Evolutionary conservation across 805 yeast genomes (phyloP), one percentile per base, ranked within the genome.

Genomic region (Metschnikowia rubicola): DNA sequence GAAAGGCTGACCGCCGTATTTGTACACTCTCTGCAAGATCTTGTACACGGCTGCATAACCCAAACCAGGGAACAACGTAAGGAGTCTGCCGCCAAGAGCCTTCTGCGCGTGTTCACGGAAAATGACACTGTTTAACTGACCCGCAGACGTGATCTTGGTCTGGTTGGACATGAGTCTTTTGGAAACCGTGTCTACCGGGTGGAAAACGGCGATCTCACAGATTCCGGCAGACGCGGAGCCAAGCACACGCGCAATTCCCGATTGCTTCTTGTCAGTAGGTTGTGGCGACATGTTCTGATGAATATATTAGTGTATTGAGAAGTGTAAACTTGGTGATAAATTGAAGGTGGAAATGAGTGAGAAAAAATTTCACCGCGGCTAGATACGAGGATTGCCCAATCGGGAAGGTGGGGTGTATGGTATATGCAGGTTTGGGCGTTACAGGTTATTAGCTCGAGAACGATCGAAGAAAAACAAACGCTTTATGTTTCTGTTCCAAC

Each of bases 171-270:
- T 87, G 66, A 87, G 78, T 76, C 99, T 86, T 76, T 94, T 94
- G 56, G 99, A 90, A 63, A 90, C 86, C 43, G 99, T 94, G 72
- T 94, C 99, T 33, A 94, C 96, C 17, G 99, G 99, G 71, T 94
- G 99, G 82, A 94, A 94, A 35, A 94, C 95, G 47, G 86, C 96
- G 58, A 94, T 86, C 72, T 94, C 99, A 62, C 95, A 81, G 65
- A 94, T 88, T 60, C 99, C 99, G 36, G 99, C 99, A 17, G 96
- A 79, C 13, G 98, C 99, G n/a, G 98, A 92, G 39, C 99, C 99
- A 39, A 94, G 76, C 37, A 92, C 84, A 69, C 98, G 83, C 60
- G 99, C 96, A 39, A 75, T 57, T 46, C 88, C 98, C 40, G 96
- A 84, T 71, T 92, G 91, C 67, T 86, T 86, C 77, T 84, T 89